Evolutionary conservation across 2,329 filamentous ascomycete species (phyloP), one percentile per base, ranked within the genome.

Genomic region (Pseudocercospora fuligena): DNA sequence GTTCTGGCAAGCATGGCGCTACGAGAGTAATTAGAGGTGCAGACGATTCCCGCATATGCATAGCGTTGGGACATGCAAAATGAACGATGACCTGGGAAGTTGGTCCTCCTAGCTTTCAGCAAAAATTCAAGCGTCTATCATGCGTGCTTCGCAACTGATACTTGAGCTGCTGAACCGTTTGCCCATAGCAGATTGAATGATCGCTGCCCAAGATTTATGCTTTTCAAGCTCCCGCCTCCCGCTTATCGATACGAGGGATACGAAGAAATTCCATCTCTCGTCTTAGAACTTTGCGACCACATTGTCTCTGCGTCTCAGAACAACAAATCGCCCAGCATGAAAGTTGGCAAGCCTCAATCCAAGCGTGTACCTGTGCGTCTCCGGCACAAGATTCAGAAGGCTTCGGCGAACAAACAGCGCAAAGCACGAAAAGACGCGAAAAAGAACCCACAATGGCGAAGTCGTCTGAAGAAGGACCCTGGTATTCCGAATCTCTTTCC

Each of bases 401-500:
- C 92, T 23, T 92, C 94, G 61, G 88, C 88, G 49, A 90, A 92
- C 69, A 99, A 99, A 85, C 93, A 97, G 82, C 89, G 90, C 78
- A 99, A 99, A 82, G 84, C 89, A 69, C 90, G 89, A 77, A 98
- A 97, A 85, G 85, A 89, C 64, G 93, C 91, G 64, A 98, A 97
- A 84, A 93, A 97, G 88, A 97, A 97, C 80, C 94, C 95, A 36
- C 89, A 97, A 92, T 98, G 95, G 93, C 89, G 92, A 73, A 94
- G 93, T 66, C 92, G 93, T 80, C 79, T 97, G 73, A 98, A 97
- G 88, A 99, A 98, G 84, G 95, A 99, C 76, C 95, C 94, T 25
- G 95, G 95, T 58, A 97, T 99, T 69, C 95, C 95, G 47, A 99
- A 98, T 78, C 83, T 97, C 40, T 99, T 97, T 82, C 95, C 95